Percentiles rank a stretch among this genome's conserved stretches.
These are phyloP conservation scores for Termitomyces sp. DNA, from an alignment of 1,284 basidiomycete species.

Conservation along the genomic window DNA sequence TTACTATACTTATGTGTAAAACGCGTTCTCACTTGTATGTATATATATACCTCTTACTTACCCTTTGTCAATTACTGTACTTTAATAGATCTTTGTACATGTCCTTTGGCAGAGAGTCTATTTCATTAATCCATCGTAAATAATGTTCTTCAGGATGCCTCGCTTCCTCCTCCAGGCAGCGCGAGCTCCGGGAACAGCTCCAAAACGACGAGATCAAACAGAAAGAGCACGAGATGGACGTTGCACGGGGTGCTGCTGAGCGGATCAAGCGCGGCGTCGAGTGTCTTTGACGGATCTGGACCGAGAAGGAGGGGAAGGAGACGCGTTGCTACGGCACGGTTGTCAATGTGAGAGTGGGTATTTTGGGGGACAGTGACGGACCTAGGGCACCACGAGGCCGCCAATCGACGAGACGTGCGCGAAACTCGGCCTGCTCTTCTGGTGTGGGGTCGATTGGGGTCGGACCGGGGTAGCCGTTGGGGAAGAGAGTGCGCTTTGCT, in stretches of 20 bases:
- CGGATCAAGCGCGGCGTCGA: conserved; percentile 20
- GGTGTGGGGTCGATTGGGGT: conserved; percentile 60
- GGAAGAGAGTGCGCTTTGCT: conserved; percentile 66
- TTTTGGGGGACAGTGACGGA: too few species aligned
- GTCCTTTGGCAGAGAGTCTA: too few species aligned
- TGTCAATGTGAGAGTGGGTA: neutral
- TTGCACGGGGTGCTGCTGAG: conserved; percentile 20
- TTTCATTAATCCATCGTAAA: too few species aligned
- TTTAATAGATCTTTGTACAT: neutral
- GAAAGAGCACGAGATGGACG: conserved; percentile 17
- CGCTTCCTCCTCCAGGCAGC: too few species aligned
- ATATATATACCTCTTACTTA: too few species aligned
- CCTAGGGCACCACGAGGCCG: conserved; percentile 33
- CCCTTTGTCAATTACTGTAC: too few species aligned
- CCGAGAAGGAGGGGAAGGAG: conserved; percentile 32
- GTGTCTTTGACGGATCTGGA: conserved; percentile 15
- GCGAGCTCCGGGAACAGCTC: conserved; percentile 20
- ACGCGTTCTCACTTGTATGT: too few species aligned
- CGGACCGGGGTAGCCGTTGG: conserved; percentile 73
- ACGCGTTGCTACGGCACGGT: conserved; percentile 20
- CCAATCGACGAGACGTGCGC: conserved; percentile 45
- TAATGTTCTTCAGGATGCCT: too few species aligned
- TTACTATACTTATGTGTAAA: too few species aligned
- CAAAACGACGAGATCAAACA: conserved; percentile 17
- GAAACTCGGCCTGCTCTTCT: conserved; percentile 62